Percentiles rank a stretch among this genome's conserved stretches.
phyloP scores from a whole-genome alignment of 768 basidiomycete species.

The Hericium rajendrae region DNA sequence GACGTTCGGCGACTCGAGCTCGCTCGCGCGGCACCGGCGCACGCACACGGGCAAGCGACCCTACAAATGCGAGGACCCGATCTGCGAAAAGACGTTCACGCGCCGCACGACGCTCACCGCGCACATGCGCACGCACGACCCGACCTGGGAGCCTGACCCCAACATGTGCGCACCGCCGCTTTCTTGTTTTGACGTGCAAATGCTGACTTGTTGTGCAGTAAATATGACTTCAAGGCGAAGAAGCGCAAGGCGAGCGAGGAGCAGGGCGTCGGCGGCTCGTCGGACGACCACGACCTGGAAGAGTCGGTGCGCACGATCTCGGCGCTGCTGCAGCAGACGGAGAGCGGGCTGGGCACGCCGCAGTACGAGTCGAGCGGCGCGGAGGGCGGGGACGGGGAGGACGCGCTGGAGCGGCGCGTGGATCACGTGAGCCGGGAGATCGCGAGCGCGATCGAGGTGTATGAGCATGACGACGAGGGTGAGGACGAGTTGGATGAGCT shows the following conservation, averaged over 20 bases:
- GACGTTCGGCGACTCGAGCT: constrained; percentile 87
- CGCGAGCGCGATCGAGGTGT: constrained; percentile 65
- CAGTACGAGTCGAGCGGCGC: constrained; percentile 4
- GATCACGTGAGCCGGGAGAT: constrained; percentile 77
- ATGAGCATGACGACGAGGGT: constrained; percentile 45
- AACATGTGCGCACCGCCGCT: constrained; percentile 46
- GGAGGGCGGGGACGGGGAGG: constrained; percentile 1
- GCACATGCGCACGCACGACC: constrained; percentile 84
- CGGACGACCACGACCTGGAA: constrained; percentile 51
- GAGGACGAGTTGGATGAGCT: constrained; percentile 28
- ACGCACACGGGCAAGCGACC: constrained; percentile 83
- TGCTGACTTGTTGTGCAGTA: constrained; percentile 30
- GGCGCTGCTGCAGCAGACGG: constrained; percentile 49
- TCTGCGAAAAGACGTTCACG: constrained; percentile 83
- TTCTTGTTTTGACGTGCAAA: constrained; percentile 1
- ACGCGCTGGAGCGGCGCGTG: constrained; percentile 46
- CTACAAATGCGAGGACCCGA: constrained; percentile 76
- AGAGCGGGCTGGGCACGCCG: constrained; percentile 11
- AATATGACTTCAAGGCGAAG: constrained; percentile 73
- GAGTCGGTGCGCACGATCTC: constrained; percentile 72
- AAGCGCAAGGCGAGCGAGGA: constrained; percentile 38
- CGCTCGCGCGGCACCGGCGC: constrained; percentile 83
- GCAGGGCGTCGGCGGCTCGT: constrained; percentile 21
- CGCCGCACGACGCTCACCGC: constrained; percentile 76
- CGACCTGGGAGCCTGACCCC: constrained; percentile 77